phyloP scores from a whole-genome alignment of 192 early-diverging fungal genomes.

The Dispira parvispora region DNA sequence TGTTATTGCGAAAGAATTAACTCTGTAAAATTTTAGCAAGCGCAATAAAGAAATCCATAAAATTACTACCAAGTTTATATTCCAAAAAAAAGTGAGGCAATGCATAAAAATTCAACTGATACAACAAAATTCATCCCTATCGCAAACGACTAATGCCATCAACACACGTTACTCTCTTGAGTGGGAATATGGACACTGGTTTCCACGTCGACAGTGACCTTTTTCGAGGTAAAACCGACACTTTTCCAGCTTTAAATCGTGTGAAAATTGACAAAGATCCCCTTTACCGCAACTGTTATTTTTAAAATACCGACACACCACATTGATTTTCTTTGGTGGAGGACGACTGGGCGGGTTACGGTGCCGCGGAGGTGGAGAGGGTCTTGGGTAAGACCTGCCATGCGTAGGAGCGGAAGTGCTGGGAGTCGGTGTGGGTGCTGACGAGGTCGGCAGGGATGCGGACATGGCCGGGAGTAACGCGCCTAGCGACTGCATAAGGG shows the following conservation, averaged over 20 bases:
- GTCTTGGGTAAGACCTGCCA: neutral
- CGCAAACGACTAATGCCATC: too few relatives aligned
- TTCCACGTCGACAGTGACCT: neutral
- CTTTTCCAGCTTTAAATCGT: neutral
- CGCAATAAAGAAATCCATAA: too few relatives aligned
- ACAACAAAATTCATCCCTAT: too few relatives aligned
- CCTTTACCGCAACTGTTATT: constrained; percentile 3
- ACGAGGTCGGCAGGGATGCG: neutral
- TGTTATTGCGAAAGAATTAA: too few relatives aligned
- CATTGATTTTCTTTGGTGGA: neutral
- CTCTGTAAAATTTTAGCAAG: too few relatives aligned
- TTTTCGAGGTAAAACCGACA: neutral
- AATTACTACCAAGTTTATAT: too few relatives aligned
- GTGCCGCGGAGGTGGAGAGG: neutral
- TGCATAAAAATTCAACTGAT: too few relatives aligned
- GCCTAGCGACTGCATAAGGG: too few relatives aligned
- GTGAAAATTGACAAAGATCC: constrained; percentile 1
- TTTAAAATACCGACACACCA: constrained; percentile 3
- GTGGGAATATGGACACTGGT: constrained; percentile 3
- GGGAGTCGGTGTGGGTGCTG: neutral
- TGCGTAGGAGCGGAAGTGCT: too few relatives aligned
- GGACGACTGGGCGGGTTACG: neutral
- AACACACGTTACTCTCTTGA: too few relatives aligned
- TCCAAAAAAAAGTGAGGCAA: too few relatives aligned
- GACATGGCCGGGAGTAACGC: neutral